These are phyloP conservation scores for Rubia tinctorum DNA, from an alignment of 305 asterid genomes.

Conservation along the genomic window DNA sequence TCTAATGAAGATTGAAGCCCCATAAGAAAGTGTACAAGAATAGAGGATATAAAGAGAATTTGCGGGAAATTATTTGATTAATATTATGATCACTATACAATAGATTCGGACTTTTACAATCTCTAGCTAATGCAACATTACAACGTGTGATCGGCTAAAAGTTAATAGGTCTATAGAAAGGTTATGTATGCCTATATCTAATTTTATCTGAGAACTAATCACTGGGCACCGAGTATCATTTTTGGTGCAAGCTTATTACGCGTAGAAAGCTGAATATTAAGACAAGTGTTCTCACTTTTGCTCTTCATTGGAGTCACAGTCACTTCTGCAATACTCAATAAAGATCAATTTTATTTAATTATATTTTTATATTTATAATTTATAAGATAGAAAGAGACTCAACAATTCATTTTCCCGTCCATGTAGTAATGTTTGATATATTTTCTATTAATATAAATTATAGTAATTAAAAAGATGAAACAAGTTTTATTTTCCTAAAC, in stretches of 20 bases:
- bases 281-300: constrained; percentile 54
- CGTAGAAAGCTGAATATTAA: constrained; percentile 46
- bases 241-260: background rate
- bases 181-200: background rate
- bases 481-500: too few relatives aligned
- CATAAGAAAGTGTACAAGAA: background rate
- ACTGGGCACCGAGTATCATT: background rate
- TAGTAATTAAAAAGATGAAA: too few relatives aligned
- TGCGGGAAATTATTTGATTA: background rate
- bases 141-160: background rate
- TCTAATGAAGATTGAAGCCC: background rate
- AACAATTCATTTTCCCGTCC: too few relatives aligned
- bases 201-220: background rate
- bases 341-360: too few relatives aligned
- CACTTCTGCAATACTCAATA: constrained; percentile 32
- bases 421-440: too few relatives aligned
- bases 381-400: too few relatives aligned
- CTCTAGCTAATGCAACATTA: background rate
- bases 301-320: constrained; percentile 21
- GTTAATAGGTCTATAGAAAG: background rate
- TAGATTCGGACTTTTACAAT: background rate
- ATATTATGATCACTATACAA: background rate
- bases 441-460: too few relatives aligned
- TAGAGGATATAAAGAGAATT: background rate
- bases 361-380: too few relatives aligned